A percentile compares a stretch with the other conserved stretches of the same genome.
Conservation (phyloP, 352 stramenopile species). For the Plasmopara viticola region DNA sequence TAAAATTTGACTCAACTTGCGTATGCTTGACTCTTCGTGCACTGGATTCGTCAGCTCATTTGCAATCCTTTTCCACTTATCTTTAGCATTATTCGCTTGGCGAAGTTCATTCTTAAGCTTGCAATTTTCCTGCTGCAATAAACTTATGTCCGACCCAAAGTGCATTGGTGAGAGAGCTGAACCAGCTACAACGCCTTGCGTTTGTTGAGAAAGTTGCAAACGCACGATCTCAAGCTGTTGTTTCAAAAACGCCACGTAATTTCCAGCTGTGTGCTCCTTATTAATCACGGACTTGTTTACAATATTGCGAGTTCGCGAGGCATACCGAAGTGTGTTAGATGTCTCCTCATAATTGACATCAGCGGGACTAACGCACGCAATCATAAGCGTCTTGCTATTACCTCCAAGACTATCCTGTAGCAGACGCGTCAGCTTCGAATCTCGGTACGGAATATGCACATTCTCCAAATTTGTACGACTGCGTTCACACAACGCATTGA, state of each 20-base stretch:
- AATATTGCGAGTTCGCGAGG: constrained; percentile 96
- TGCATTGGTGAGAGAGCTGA: background rate
- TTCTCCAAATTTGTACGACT: constrained; percentile 38
- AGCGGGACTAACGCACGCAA: constrained; percentile 76
- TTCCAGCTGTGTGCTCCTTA: constrained; percentile 90
- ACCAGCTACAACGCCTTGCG: background rate
- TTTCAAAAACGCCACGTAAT: constrained; percentile 49
- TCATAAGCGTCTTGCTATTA: constrained; percentile 90
- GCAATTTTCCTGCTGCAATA: constrained; percentile 34
- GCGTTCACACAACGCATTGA: constrained; percentile 84
- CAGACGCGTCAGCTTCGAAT: constrained; percentile 88
- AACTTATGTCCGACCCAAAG: background rate
- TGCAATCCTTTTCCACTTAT: constrained; percentile 67
- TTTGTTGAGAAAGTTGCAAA: constrained; percentile 50
- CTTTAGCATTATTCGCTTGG: constrained; percentile 35
- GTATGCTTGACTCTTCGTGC: background rate
- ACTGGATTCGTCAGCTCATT: constrained; percentile 23
- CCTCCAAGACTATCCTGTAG: constrained; percentile 85
- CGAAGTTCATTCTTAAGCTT: constrained; percentile 21
- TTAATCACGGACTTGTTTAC: constrained; percentile 97
- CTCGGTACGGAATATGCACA: constrained; percentile 80
- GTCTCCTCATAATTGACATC: constrained; percentile 91
- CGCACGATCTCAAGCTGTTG: constrained; percentile 64
- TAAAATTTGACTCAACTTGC: background rate
- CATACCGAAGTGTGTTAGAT: constrained; percentile 92